phyloP scores from a whole-genome alignment of 352 stramenopile genomes.

The Phytopythium aichiense region DNA sequence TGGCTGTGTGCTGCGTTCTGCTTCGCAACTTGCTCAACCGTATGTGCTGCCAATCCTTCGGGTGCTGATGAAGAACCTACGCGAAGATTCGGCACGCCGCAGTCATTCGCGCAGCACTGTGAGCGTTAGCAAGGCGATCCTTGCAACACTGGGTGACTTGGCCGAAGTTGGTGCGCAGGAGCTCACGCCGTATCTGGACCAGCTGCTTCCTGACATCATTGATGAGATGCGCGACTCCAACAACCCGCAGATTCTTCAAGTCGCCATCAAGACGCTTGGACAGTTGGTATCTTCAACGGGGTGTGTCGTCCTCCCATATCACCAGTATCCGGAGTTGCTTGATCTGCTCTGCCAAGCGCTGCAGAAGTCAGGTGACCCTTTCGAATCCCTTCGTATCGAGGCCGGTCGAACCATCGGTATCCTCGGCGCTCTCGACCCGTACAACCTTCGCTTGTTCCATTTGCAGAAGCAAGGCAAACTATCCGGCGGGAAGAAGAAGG shows the following conservation, averaged over 20 bases:
- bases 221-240: constrained; percentile 82
- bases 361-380: constrained; percentile 78
- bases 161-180: constrained; percentile 75
- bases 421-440: constrained; percentile 79
- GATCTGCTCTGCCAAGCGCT: constrained; percentile 73
- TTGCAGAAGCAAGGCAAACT: constrained; percentile 77
- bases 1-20: constrained; percentile 74
- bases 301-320: constrained; percentile 81
- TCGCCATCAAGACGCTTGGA: constrained; percentile 82
- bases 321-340: constrained; percentile 81
- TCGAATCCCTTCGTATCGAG: constrained; percentile 74
- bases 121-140: constrained; percentile 80
- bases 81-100: constrained; percentile 68
- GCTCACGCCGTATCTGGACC: constrained; percentile 77
- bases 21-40: constrained; percentile 70
- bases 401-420: constrained; percentile 76
- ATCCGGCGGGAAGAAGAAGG: constrained; percentile 62
- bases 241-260: constrained; percentile 81
- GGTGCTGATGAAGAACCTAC: constrained; percentile 85
- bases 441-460: constrained; percentile 82
- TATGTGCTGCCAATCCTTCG: constrained; percentile 85
- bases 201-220: constrained; percentile 84
- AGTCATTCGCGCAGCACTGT: constrained; percentile 72
- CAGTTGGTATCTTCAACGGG: constrained; percentile 81
- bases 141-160: constrained; percentile 78